A percentile compares a stretch with the other conserved stretches of the same genome.
phyloP scores from a whole-genome alignment of 768 basidiomycete genomes.

The Steccherinum ochraceum region DNA sequence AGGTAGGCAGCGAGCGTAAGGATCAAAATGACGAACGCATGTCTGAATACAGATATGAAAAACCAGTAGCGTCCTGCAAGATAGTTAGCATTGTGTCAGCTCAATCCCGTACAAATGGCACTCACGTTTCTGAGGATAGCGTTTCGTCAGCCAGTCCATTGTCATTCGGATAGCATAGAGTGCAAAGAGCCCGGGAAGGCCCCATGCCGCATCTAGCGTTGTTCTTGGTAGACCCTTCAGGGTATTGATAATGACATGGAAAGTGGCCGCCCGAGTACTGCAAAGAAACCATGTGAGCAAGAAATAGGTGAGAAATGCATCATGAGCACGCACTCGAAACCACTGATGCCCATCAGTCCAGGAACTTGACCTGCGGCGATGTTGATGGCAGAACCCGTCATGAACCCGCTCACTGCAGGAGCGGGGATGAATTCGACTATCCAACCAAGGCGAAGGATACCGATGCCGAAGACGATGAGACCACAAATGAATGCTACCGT shows the following conservation, averaged over 20 bases:
- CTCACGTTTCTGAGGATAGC: constrained; percentile 60
- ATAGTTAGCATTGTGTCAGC: constrained; percentile 1
- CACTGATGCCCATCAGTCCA: constrained; percentile 79
- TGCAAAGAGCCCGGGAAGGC: constrained; percentile 63
- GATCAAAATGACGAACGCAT: constrained; percentile 84
- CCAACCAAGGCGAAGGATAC: constrained; percentile 88
- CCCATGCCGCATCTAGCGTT: constrained; percentile 84
- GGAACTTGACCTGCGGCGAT: constrained; percentile 88
- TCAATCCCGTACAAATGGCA: background rate
- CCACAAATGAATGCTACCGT: constrained; percentile 82
- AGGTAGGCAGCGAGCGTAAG: constrained; percentile 86
- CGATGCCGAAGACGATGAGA: constrained; percentile 86
- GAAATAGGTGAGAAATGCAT: background rate
- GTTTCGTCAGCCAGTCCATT: constrained; percentile 44
- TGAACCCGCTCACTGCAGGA: constrained; percentile 83
- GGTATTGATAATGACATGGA: constrained; percentile 87
- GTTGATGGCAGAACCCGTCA: constrained; percentile 97
- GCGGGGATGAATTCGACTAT: constrained; percentile 90
- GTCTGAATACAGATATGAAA: constrained; percentile 71
- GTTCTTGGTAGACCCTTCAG: constrained; percentile 74
- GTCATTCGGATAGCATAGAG: constrained; percentile 64
- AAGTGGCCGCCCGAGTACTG: constrained; percentile 83
- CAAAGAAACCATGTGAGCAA: constrained; percentile 1
- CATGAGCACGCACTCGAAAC: constrained; percentile 59
- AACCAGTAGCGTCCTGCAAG: constrained; percentile 62